phyloP scores from a whole-genome alignment of 83 land plant species.

The Thuja plicata region DNA sequence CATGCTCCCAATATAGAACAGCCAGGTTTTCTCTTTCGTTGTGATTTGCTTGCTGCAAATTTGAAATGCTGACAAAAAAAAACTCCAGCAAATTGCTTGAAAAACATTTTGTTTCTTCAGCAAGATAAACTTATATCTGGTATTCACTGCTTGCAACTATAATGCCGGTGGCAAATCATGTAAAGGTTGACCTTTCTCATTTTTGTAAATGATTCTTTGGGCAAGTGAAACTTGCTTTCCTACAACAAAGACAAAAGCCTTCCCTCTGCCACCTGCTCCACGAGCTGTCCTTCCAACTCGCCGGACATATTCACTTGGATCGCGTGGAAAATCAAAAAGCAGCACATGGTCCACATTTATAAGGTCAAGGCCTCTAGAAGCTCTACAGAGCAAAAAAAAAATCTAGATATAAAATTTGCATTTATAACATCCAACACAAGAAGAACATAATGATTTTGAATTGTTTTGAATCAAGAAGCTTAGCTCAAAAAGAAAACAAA shows the following conservation, averaged over 20 bases:
- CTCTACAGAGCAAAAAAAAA: constrained; percentile 44
- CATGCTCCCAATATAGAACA: background rate
- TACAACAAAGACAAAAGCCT: constrained; percentile 88
- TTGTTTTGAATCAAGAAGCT: background rate
- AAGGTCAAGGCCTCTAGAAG: constrained; percentile 92
- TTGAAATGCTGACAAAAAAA: background rate
- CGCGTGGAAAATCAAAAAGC: constrained; percentile 96
- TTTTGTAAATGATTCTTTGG: constrained; percentile 74
- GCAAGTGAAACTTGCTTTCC: constrained; percentile 97
- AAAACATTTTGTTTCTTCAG: background rate
- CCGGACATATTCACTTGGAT: constrained; percentile 97
- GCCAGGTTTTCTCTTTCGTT: background rate
- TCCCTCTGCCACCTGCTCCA: constrained; percentile 89
- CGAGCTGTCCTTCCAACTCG: constrained; percentile 98
- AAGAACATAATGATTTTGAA: background rate
- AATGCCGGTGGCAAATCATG: constrained; percentile 72
- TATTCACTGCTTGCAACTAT: background rate
- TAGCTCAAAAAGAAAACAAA: background rate
- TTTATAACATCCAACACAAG: background rate
- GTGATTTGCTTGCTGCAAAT: background rate
- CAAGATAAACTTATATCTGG: background rate
- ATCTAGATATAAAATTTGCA: background rate
- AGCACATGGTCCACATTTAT: constrained; percentile 87
- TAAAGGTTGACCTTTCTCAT: constrained; percentile 88
- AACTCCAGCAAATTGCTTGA: constrained; percentile 5